Conservation (phyloP, 2,329 filamentous ascomycete genomes). For the Aspergillus alliaceus region DNA sequence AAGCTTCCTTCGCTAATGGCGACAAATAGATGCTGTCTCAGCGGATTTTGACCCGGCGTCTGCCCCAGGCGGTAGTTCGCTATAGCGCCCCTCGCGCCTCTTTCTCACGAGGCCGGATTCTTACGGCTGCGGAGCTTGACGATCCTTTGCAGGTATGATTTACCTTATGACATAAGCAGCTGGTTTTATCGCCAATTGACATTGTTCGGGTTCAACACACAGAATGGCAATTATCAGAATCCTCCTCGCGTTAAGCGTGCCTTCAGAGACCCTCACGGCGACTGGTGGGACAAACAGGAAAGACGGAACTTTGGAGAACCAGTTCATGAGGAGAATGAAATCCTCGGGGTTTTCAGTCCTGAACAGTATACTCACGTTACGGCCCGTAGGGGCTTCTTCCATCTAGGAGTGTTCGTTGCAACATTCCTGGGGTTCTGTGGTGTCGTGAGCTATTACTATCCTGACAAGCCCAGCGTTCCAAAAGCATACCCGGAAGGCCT, state of each 20-base stretch:
- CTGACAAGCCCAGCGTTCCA: conserved; percentile 68
- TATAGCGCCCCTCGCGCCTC: conserved; percentile 40
- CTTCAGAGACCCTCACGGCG: conserved; percentile 86
- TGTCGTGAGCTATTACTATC: conserved; percentile 67
- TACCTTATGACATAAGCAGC: neutral
- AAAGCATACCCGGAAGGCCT: conserved; percentile 69
- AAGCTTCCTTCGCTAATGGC: conserved; percentile 22
- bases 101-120: conserved; percentile 42
- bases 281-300: conserved; percentile 98
- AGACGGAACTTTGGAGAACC: conserved; percentile 95
- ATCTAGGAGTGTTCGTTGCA: conserved; percentile 67
- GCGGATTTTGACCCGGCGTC: conserved; percentile 44
- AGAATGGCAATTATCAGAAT: conserved; percentile 52
- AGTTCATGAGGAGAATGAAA: conserved; percentile 93
- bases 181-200: conserved; percentile 13
- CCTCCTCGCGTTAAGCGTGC: conserved; percentile 73
- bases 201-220: conserved; percentile 15
- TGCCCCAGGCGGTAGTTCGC: conserved; percentile 41
- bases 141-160: conserved; percentile 45
- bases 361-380: conserved; percentile 85
- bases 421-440: conserved; percentile 66
- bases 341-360: conserved; percentile 83
- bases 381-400: conserved; percentile 66
- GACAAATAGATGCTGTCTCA: conserved; percentile 45
- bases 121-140: conserved; percentile 40